Evolutionary conservation across 2,329 filamentous ascomycete genomes (phyloP).

Genomic region (Alternaria arborescens): DNA sequence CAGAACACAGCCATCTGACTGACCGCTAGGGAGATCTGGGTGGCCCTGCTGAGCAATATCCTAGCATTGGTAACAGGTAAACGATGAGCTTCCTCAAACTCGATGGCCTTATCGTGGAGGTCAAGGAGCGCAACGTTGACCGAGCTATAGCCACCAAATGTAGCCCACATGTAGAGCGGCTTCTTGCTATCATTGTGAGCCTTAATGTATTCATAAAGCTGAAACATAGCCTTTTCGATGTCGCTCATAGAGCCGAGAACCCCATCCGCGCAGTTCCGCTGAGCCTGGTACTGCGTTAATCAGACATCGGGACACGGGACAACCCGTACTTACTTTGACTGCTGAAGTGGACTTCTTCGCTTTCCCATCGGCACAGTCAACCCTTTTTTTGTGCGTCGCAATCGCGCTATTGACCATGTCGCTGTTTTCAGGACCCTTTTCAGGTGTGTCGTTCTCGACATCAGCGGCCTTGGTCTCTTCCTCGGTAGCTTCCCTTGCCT

Average conservation of each 20-base stretch:
- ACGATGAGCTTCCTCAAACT: conserved; percentile 1
- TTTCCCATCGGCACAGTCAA: neutral
- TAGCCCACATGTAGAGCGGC: conserved; percentile 26
- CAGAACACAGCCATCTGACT: conserved; percentile 23
- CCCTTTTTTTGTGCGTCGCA: neutral
- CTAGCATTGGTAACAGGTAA: conserved; percentile 4
- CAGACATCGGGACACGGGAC: neutral
- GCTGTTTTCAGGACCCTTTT: neutral
- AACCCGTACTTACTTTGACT: neutral
- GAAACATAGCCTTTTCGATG: conserved; percentile 13
- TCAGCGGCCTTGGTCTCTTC: conserved; percentile 49
- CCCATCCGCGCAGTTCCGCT: neutral
- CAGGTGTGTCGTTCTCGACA: neutral
- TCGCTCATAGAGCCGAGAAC: neutral
- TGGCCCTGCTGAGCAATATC: conserved; percentile 13
- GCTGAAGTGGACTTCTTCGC: neutral
- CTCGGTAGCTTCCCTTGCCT: conserved; percentile 56
- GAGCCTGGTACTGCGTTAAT: conserved; percentile 1
- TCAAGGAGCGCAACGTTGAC: conserved; percentile 7
- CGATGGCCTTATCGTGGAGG: conserved; percentile 11
- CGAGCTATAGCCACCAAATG: conserved; percentile 16
- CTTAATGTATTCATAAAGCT: conserved; percentile 17
- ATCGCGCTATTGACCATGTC: neutral
- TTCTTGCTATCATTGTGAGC: conserved; percentile 15
- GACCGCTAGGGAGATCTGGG: conserved; percentile 9